Evolutionary conservation across 2,329 filamentous ascomycete genomes (phyloP).

Genomic region (Plectosphaerella plurivora): DNA sequence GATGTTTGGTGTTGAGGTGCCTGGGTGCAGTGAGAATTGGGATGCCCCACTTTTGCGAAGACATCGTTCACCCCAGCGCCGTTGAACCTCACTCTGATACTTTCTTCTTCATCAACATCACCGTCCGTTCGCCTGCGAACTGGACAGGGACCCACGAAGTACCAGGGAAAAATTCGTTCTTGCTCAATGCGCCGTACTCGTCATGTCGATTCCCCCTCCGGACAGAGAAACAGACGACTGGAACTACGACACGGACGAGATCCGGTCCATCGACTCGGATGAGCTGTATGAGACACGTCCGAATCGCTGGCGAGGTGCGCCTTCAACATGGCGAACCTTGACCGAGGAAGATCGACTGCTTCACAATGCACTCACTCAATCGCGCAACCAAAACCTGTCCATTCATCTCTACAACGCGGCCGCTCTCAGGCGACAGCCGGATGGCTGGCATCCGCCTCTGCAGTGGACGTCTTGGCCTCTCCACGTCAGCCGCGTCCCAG

Average conservation of each 20-base stretch:
- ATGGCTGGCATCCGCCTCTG: conserved; percentile 47
- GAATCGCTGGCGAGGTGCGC: conserved; percentile 68
- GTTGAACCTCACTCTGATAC: too few species aligned
- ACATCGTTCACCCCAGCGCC: too few species aligned
- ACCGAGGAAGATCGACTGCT: conserved; percentile 61
- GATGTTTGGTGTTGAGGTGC: too few species aligned
- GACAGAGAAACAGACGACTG: conserved; percentile 17
- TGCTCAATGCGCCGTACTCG: too few species aligned
- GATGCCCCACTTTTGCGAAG: too few species aligned
- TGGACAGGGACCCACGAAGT: too few species aligned
- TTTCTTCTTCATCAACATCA: too few species aligned
- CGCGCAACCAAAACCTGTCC: conserved; percentile 62
- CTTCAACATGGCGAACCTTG: conserved; percentile 61
- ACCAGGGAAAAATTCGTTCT: too few species aligned
- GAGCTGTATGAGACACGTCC: conserved; percentile 49
- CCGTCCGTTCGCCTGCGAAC: too few species aligned
- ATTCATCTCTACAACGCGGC: conserved; percentile 78
- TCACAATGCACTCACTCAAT: conserved; percentile 56
- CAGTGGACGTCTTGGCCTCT: conserved; percentile 87
- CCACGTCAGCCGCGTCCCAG: conserved; percentile 55
- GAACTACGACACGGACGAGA: conserved; percentile 42
- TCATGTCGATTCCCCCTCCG: too few species aligned
- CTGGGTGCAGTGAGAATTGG: too few species aligned
- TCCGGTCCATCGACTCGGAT: conserved; percentile 40
- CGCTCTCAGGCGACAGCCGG: conserved; percentile 52